Conservation (phyloP, 1,284 basidiomycete species). For the Cerioporus squamosus region DNA sequence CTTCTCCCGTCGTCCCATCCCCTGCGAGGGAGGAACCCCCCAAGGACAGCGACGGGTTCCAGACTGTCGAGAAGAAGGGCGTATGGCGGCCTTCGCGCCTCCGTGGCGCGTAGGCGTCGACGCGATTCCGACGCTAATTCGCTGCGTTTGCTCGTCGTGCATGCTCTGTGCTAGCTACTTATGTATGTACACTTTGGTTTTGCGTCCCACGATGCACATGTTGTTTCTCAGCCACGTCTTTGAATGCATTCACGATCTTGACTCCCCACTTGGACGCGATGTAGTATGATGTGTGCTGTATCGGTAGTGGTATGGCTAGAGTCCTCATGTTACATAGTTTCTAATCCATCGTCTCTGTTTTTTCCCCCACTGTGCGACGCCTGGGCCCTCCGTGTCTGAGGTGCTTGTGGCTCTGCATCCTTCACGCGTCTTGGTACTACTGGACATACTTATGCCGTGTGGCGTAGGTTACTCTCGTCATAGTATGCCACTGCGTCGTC, state of each 20-base stretch:
- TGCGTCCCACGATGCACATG: not conserved
- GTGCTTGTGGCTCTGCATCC: no score
- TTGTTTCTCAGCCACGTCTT: slow-evolving; percentile 3
- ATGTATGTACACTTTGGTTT: slow-evolving; percentile 3
- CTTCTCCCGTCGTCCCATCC: slow-evolving; percentile 40
- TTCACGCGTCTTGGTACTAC: no score
- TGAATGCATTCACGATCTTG: slow-evolving; percentile 18
- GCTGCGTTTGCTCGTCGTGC: slow-evolving; percentile 24
- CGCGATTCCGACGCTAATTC: slow-evolving; percentile 9
- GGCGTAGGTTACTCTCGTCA: no score
- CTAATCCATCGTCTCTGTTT: slow-evolving; percentile 17
- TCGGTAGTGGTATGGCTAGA: slow-evolving; percentile 28
- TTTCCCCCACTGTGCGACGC: not conserved
- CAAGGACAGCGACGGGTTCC: slow-evolving; percentile 75
- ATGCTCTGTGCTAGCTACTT: slow-evolving; percentile 16
- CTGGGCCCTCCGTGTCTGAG: no score
- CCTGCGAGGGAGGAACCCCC: slow-evolving; percentile 43
- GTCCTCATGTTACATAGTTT: slow-evolving; percentile 22
- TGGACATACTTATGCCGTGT: no score
- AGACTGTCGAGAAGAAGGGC: slow-evolving; percentile 52
- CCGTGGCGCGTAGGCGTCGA: slow-evolving; percentile 23
- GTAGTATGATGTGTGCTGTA: slow-evolving; percentile 25
- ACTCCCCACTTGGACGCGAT: slow-evolving; percentile 18
- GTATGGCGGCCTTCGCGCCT: slow-evolving; percentile 48
- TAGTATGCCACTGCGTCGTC: no score